These are phyloP conservation scores for Microstroma glucosiphilum DNA, from an alignment of 1,284 basidiomycete species.

Conservation along the genomic window DNA sequence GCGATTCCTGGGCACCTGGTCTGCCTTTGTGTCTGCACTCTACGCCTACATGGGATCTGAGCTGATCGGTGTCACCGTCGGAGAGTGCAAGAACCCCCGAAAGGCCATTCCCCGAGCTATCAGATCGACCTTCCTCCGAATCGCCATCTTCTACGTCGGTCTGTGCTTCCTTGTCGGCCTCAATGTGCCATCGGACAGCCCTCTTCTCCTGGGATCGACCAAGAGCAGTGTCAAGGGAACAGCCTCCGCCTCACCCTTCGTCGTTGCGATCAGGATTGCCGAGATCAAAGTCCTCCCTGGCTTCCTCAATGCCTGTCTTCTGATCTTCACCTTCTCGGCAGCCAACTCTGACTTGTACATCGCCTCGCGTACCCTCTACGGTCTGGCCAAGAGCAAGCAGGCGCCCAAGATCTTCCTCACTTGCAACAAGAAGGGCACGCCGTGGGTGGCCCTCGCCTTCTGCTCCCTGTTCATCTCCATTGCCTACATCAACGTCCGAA, in stretches of 20 bases:
- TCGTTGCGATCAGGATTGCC: slow-evolving; percentile 62
- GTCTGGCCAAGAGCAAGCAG: slow-evolving; percentile 57
- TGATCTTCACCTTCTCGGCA: slow-evolving; percentile 50
- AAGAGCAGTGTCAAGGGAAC: slow-evolving; percentile 16
- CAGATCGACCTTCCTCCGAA: slow-evolving; percentile 57
- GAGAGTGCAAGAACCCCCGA: slow-evolving; percentile 57
- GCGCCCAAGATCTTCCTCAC: slow-evolving; percentile 55
- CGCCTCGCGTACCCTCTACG: slow-evolving; percentile 56
- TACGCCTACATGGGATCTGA: slow-evolving; percentile 64
- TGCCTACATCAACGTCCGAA: slow-evolving; percentile 61
- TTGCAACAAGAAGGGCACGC: slow-evolving; percentile 55
- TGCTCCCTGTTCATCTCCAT: slow-evolving; percentile 60
- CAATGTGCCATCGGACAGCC: slow-evolving; percentile 33
- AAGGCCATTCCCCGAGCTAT: slow-evolving; percentile 61
- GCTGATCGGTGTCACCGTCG: slow-evolving; percentile 54
- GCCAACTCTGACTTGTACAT: slow-evolving; percentile 56
- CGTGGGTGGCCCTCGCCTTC: slow-evolving; percentile 54
- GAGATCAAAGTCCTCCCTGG: slow-evolving; percentile 67
- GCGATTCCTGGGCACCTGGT: slow-evolving; percentile 36
- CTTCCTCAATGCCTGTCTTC: slow-evolving; percentile 55
- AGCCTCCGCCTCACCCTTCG: slow-evolving; percentile 66
- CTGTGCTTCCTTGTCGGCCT: slow-evolving; percentile 55
- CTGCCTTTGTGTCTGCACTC: slow-evolving; percentile 47
- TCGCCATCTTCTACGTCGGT: slow-evolving; percentile 63
- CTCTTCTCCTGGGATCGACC: slow-evolving; percentile 19